Evolutionary conservation across 2,329 filamentous ascomycete species (phyloP).

Genomic region (Coniochaeta hoffmannii): DNA sequence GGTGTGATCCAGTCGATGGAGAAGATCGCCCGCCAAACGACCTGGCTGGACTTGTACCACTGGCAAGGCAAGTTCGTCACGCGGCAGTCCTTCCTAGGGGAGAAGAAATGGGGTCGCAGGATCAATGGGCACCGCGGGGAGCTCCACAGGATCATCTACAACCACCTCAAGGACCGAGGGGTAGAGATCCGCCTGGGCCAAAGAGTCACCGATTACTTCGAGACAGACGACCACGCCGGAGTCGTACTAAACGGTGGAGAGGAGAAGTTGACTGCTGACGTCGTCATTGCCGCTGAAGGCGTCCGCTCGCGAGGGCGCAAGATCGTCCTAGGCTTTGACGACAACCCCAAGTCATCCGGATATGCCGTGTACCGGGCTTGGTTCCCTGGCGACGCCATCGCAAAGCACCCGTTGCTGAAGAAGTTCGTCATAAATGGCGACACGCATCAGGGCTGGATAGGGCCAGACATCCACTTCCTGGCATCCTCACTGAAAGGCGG

Average conservation of each 20-base stretch:
- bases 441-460: constrained; percentile 43
- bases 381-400: constrained; percentile 35
- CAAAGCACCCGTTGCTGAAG: constrained; percentile 34
- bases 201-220: constrained; percentile 39
- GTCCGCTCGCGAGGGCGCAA: constrained; percentile 38
- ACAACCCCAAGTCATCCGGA: constrained; percentile 31
- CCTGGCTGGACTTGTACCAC: constrained; percentile 30
- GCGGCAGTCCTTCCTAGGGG: constrained; percentile 27
- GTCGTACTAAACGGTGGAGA: constrained; percentile 34
- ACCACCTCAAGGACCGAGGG: constrained; percentile 39
- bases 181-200: constrained; percentile 40
- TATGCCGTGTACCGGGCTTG: constrained; percentile 39
- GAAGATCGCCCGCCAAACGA: constrained; percentile 38
- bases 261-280: constrained; percentile 25
- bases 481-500: constrained; percentile 44
- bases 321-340: constrained; percentile 35
- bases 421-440: constrained; percentile 40
- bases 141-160: constrained; percentile 43
- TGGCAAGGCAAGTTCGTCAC: constrained; percentile 44
- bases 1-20: constrained; percentile 41
- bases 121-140: constrained; percentile 49
- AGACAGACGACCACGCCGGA: constrained; percentile 30
- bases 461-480: constrained; percentile 43
- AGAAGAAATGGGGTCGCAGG: constrained; percentile 31
- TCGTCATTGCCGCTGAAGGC: constrained; percentile 39